A percentile compares a stretch with the other conserved stretches of the same genome.
phyloP scores from a whole-genome alignment of 2,329 filamentous ascomycete species.

The Talaromyces sp. region DNA sequence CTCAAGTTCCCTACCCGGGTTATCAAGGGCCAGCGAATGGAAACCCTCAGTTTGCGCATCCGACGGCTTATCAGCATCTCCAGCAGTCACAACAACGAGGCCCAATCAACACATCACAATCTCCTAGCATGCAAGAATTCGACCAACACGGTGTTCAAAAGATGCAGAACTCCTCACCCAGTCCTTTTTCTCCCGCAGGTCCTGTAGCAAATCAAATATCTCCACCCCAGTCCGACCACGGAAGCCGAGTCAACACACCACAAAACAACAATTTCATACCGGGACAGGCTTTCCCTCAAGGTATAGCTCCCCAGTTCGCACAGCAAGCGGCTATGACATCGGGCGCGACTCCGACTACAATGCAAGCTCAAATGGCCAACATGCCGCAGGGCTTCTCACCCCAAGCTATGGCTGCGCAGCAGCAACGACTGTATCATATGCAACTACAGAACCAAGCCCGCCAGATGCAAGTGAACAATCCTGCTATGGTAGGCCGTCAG shows the following conservation, averaged over 20 bases:
- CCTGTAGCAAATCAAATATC: slow-evolving; percentile 70
- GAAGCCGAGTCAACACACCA: slow-evolving; percentile 62
- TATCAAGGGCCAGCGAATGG: slow-evolving; percentile 64
- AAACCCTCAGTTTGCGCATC: slow-evolving; percentile 55
- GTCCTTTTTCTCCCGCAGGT: slow-evolving; percentile 76
- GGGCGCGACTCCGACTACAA: slow-evolving; percentile 38
- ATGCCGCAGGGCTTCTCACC: slow-evolving; percentile 51
- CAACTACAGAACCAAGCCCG: slow-evolving; percentile 74
- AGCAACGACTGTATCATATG: slow-evolving; percentile 72
- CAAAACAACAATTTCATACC: slow-evolving; percentile 69
- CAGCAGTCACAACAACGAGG: slow-evolving; percentile 60
- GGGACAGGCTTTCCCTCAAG: slow-evolving; percentile 38
- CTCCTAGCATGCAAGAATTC: slow-evolving; percentile 80
- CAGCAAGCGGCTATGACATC: slow-evolving; percentile 39
- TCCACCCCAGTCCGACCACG: slow-evolving; percentile 71
- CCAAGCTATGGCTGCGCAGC: slow-evolving; percentile 65
- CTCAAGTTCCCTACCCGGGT: slow-evolving; percentile 68
- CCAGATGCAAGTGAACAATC: slow-evolving; percentile 49
- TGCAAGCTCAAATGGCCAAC: slow-evolving; percentile 49
- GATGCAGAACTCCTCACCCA: slow-evolving; percentile 87
- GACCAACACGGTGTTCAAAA: slow-evolving; percentile 65
- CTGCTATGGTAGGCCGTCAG: slow-evolving; percentile 34
- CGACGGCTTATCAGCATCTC: slow-evolving; percentile 74
- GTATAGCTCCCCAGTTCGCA: slow-evolving; percentile 42
- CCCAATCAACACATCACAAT: slow-evolving; percentile 81